Base-by-base conservation (phyloP, 305 asterid species). In the Salvia sclarea region DNA sequence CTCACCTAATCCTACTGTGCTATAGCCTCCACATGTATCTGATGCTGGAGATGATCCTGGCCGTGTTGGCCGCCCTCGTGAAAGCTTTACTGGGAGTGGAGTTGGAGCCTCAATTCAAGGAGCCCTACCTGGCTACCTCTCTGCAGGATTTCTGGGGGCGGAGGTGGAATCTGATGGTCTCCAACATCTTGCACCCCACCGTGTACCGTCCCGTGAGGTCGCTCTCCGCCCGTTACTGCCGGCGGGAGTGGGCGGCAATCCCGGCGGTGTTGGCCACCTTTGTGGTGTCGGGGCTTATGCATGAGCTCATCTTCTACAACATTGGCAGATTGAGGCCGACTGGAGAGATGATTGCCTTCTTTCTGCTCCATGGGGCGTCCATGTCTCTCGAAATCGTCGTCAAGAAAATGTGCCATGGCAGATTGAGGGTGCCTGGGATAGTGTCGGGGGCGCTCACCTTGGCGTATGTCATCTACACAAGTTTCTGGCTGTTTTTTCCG, bases 71-170 rank as follows among this genome's bases (percentile, higher is more conserved):
- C 0, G 55, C 70, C 3, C 0, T 17, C 0, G 72, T 84, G 0
- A 60, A 72, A 1, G 50, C 69, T 0, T 4, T 76, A 0, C 13
- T 63, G 4, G 37, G 74, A 3, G 70, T 79, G 6, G 89, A 88
- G 66, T 73, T 85, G 8, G 90, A 83, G 71, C 81, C 77, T 2
- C 90, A 70, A 4, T 88, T 83, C 18, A 44, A 83, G 1, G 80
- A 80, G 13, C 91, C 88, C 0, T 80, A 78, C 66, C 8, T 80
- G 2, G 58, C 87, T 16, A 83, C 85, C 1, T 88, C 90, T 0
- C 77, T 85, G 0, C 89, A 83, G 38, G 91, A 85, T 22, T 87
- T 85, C 28, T 87, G 95, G 88, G 86, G 86, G 0, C 64, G 73
- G n/a, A 77, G 89, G 41, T 83, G 95, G 91, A 87, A 85, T 68